Base-by-base conservation (phyloP, 192 early-diverging fungal species). In the Dissophora globulifera region DNA sequence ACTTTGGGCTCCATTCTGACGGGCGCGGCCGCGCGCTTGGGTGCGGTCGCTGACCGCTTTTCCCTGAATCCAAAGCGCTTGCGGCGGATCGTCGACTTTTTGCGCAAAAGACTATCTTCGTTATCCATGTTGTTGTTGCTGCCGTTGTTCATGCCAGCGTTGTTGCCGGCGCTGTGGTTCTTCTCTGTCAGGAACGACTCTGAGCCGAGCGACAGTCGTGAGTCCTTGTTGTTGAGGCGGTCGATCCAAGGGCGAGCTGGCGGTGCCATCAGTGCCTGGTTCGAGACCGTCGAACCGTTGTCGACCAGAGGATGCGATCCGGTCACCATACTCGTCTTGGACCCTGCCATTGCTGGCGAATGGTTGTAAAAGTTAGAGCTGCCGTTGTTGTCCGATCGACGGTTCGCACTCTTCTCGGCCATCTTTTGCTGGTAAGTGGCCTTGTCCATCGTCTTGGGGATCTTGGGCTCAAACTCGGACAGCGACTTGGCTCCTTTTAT, bases 1-100 rank as follows among this genome's bases (percentile, higher is more conserved):
- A 93, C 88, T 78, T 95, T 95, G 17, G 93, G 92, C 61, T 95
- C 93, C 35, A 94, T 88, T 19, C 90, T 85, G 3, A 92, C 79
- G 7, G 90, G 85, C 4, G 79, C 84, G 0, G 58, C 17, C 0
- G 80, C 51, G 12, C 82, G 83, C 63, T 81, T 82, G n/a, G 80
- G 82, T 25, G 27, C 42, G 4, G 31, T 48, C 3, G 63, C n/a
- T 11, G 63, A 51, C 0, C 63, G 63, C 52, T 76, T 76, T 25
- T 76, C 72, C 7, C 53, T 33, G 47, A 76, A 67, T 20, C 72
- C 72, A 57, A 76, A 76, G 19, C 50, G 63, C 35, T 67, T 76
- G 12, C 72, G 62, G 26, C 64, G 56, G 35, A 67, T 67, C 3
- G 58, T 61, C 8, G 72, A 76, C 30, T 76, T 76, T 43, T 67